Conservation (phyloP, 139 green algal species). For the Chlorella sorokiniana region DNA sequence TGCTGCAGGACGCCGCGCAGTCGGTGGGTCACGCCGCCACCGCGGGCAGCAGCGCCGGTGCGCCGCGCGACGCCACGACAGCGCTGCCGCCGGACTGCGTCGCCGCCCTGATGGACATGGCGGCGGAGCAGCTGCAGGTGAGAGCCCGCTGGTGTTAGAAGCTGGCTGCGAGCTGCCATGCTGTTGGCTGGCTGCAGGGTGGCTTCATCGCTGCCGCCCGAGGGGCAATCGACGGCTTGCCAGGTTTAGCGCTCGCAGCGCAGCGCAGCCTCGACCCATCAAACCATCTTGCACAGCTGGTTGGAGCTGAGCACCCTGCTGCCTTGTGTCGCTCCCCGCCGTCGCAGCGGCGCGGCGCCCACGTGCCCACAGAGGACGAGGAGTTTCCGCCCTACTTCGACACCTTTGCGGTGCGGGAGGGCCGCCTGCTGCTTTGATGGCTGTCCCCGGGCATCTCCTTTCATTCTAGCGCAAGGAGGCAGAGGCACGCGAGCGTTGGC, state of each 20-base stretch:
- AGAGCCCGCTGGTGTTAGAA: background rate
- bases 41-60: background rate
- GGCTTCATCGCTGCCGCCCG: no score
- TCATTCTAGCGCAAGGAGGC: no score
- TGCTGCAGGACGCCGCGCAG: slow-evolving; percentile 34
- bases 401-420: slow-evolving; percentile 20
- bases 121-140: slow-evolving; percentile 44
- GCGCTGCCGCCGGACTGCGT: slow-evolving; percentile 45
- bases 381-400: slow-evolving; percentile 58
- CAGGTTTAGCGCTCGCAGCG: no score
- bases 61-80: background rate
- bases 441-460: background rate
- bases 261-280: no score
- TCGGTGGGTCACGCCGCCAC: background rate
- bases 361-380: slow-evolving; percentile 38
- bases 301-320: no score
- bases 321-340: background rate
- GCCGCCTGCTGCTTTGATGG: background rate
- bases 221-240: no score
- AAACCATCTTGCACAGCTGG: no score
- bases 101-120: slow-evolving; percentile 49
- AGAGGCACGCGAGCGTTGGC: no score
- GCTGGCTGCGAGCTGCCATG: background rate
- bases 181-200: background rate
- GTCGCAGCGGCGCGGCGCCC: slow-evolving; percentile 20